phyloP scores from a whole-genome alignment of 1,284 basidiomycete species.

The Pterulicium gracile region DNA sequence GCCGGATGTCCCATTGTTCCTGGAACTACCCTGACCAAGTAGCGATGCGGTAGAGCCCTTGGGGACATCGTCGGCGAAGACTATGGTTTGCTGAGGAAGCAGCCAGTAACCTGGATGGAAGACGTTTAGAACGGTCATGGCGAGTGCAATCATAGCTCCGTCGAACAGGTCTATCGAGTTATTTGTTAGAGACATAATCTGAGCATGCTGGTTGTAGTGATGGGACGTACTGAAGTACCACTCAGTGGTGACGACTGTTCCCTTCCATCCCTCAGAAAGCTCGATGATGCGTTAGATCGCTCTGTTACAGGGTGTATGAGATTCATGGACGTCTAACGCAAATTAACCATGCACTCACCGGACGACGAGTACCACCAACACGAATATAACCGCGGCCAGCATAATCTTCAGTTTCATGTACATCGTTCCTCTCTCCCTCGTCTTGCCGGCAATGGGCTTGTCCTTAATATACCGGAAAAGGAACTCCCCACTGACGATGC shows the following conservation, averaged over 20 bases:
- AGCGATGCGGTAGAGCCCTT: no score
- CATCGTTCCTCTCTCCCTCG: not conserved
- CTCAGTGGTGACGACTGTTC: slow-evolving; percentile 11
- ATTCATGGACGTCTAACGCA: no score
- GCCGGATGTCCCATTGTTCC: no score
- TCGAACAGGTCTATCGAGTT: slow-evolving; percentile 1
- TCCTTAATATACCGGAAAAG: slow-evolving; percentile 10
- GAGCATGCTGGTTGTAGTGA: no score
- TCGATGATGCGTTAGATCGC: slow-evolving; percentile 9
- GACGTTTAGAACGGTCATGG: not conserved
- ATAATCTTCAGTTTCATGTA: slow-evolving; percentile 7
- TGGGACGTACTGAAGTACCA: slow-evolving; percentile 11
- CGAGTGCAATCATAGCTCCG: slow-evolving; percentile 1
- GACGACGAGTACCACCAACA: slow-evolving; percentile 10
- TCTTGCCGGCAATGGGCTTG: slow-evolving; percentile 8
- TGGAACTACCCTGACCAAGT: no score
- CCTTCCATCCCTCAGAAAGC: slow-evolving; percentile 10
- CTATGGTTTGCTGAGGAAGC: slow-evolving; percentile 4
- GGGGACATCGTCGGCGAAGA: no score
- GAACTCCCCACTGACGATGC: slow-evolving; percentile 11
- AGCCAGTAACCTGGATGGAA: not conserved
- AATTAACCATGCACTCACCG: slow-evolving; percentile 9
- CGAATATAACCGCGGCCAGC: slow-evolving; percentile 8
- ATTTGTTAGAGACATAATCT: no score
- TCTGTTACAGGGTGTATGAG: not conserved